Conservation (phyloP, 257 asterid genomes). For the Ophiorrhiza pumila region DNA sequence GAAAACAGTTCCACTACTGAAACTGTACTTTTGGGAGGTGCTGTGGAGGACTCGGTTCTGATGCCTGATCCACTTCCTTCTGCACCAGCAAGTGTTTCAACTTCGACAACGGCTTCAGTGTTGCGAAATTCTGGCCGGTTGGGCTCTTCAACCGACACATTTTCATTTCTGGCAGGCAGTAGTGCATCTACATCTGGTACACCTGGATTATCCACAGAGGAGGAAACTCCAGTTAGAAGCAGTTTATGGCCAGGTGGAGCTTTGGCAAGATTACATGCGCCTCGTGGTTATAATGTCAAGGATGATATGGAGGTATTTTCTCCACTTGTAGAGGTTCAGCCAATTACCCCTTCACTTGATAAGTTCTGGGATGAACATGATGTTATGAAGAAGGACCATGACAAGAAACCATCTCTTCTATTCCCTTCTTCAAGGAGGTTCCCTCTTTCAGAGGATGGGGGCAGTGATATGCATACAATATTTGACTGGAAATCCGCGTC, state of each 20-base stretch:
- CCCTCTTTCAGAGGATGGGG: slow-evolving; percentile 63
- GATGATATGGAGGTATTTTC: slow-evolving; percentile 99
- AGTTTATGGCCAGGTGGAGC: slow-evolving; percentile 60
- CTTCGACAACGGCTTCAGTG: slow-evolving; percentile 52
- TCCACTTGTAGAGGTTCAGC: slow-evolving; percentile 94
- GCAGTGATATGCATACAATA: slow-evolving; percentile 52
- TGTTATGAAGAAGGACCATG: slow-evolving; percentile 57
- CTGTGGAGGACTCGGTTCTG: slow-evolving; percentile 78
- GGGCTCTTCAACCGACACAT: slow-evolving; percentile 52
- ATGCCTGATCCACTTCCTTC: slow-evolving; percentile 99
- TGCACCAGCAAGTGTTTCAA: slow-evolving; percentile 55
- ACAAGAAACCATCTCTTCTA: slow-evolving; percentile 52
- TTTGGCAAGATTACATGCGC: slow-evolving; percentile 71
- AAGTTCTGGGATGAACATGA: slow-evolving; percentile 67
- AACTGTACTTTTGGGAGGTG: slow-evolving; percentile 77
- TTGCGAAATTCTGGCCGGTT: slow-evolving; percentile 59
- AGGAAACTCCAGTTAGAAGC: slow-evolving; percentile 71
- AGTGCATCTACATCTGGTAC: slow-evolving; percentile 42
- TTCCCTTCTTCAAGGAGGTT: slow-evolving; percentile 64
- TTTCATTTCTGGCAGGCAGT: slow-evolving; percentile 52
- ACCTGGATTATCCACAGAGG: slow-evolving; percentile 42
- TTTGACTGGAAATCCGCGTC: slow-evolving; percentile 73
- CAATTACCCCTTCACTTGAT: slow-evolving; percentile 84
- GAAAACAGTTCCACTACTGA: slow-evolving; percentile 73
- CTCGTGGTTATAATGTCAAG: slow-evolving; percentile 73